phyloP scores from a whole-genome alignment of 495 filamentous ascomycete genomes.

The Bacidia rubella region DNA sequence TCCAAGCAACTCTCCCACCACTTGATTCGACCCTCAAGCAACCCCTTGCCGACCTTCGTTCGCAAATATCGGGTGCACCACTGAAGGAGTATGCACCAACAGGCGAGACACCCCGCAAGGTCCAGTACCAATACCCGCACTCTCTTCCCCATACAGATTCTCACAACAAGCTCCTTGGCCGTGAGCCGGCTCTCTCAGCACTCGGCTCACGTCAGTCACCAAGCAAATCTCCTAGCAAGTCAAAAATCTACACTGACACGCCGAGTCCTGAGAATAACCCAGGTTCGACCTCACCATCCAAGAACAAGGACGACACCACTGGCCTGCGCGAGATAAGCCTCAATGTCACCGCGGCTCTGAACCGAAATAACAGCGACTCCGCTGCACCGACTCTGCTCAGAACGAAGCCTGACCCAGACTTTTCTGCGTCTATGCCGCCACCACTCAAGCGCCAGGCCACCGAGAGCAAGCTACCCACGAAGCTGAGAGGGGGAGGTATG shows the following conservation, averaged over 20 bases:
- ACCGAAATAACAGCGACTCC: slow-evolving; percentile 10
- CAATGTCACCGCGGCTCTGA: slow-evolving; percentile 8
- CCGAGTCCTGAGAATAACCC: neutral
- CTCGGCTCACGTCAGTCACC: neutral
- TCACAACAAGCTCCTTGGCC: slow-evolving; percentile 52
- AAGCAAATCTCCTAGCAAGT: slow-evolving; percentile 20
- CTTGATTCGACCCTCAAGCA: slow-evolving; percentile 47
- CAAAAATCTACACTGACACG: slow-evolving; percentile 19
- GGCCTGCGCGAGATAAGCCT: slow-evolving; percentile 17
- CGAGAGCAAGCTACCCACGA: slow-evolving; percentile 21
- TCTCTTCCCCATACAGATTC: slow-evolving; percentile 61
- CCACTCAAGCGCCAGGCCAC: slow-evolving; percentile 20
- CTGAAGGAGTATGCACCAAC: slow-evolving; percentile 72
- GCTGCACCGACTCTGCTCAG: slow-evolving; percentile 1
- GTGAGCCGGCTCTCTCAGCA: slow-evolving; percentile 15
- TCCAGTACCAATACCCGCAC: slow-evolving; percentile 60
- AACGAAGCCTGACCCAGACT: slow-evolving; percentile 7
- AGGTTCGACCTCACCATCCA: slow-evolving; percentile 7
- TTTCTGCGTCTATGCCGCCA: slow-evolving; percentile 13
- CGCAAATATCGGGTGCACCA: slow-evolving; percentile 42
- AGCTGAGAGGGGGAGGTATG: slow-evolving; percentile 10
- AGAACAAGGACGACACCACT: slow-evolving; percentile 1
- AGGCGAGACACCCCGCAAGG: slow-evolving; percentile 72
- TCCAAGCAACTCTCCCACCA: slow-evolving; percentile 43
- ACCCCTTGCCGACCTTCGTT: slow-evolving; percentile 56